Evolutionary conservation across 2,329 filamentous ascomycete species (phyloP).

Genomic region (Fusarium sp.): DNA sequence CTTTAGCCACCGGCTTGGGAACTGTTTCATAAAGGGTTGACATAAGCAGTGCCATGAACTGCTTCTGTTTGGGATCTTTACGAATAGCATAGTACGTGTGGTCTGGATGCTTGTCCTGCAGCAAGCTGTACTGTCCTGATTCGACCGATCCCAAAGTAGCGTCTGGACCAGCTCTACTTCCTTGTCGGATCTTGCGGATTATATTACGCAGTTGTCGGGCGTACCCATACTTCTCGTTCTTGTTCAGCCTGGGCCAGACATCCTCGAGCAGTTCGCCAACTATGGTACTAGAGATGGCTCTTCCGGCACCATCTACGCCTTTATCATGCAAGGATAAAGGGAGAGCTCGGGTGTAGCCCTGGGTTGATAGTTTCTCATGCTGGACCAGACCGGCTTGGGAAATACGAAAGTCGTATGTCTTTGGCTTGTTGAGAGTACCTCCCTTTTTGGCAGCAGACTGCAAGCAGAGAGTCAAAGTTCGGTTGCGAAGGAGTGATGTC

Average conservation of each 20-base stretch:
- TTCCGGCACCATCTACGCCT: constrained; percentile 10
- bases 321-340: constrained; percentile 27
- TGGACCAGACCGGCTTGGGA: constrained; percentile 42
- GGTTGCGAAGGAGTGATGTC: constrained; percentile 34
- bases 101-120: constrained; percentile 48
- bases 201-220: constrained; percentile 49
- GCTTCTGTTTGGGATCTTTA: constrained; percentile 17
- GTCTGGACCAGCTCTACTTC: not conserved
- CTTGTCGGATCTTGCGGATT: constrained; percentile 43
- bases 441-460: constrained; percentile 14
- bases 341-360: constrained; percentile 26
- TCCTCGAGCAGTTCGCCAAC: constrained; percentile 50
- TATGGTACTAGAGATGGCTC: constrained; percentile 20
- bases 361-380: constrained; percentile 30
- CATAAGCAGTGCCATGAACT: constrained; percentile 47
- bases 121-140: constrained; percentile 41
- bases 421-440: not conserved
- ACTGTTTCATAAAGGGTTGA: constrained; percentile 48
- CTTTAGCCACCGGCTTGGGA: constrained; percentile 39
- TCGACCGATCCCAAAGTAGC: constrained; percentile 38
- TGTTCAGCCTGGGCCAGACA: constrained; percentile 45
- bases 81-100: constrained; percentile 51
- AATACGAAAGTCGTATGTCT: constrained; percentile 31
- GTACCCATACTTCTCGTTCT: constrained; percentile 43
- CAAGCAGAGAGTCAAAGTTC: constrained; percentile 29